These are phyloP conservation scores for Chlamydomonas incerta DNA, from an alignment of 139 green algal species.

Conservation along the genomic window DNA sequence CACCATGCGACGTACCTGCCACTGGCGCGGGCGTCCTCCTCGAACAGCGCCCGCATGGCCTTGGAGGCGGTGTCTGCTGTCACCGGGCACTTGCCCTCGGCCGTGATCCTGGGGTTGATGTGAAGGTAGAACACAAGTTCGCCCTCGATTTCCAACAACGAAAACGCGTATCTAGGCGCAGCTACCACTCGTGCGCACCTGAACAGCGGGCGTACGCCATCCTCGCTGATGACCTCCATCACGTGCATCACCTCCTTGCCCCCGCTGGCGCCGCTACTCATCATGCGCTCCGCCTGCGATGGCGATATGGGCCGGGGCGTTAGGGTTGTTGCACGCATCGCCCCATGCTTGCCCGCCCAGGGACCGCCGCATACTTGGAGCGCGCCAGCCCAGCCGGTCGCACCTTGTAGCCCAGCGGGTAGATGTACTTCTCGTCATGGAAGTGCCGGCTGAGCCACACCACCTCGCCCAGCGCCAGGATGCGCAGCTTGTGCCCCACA, in stretches of 20 bases:
- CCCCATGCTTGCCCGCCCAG: too few species aligned
- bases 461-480: conserved; percentile 72
- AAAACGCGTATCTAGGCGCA: background rate
- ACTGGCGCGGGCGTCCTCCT: conserved; percentile 8
- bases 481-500: conserved; percentile 46
- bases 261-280: conserved; percentile 37
- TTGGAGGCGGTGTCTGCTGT: conserved; percentile 53
- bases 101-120: conserved; percentile 78
- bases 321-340: too few species aligned
- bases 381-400: too few species aligned
- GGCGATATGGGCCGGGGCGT: too few species aligned
- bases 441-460: conserved; percentile 77
- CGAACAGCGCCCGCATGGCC: conserved; percentile 68
- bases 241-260: conserved; percentile 51
- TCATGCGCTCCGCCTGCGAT: conserved; percentile 32
- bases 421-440: conserved; percentile 79
- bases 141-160: too few species aligned
- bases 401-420: conserved; percentile 70
- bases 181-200: conserved; percentile 41
- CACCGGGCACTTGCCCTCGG: conserved; percentile 44
- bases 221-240: conserved; percentile 56
- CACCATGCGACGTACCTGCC: conserved; percentile 26
- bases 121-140: too few species aligned
- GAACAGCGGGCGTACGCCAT: conserved; percentile 72
- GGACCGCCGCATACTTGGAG: too few species aligned